Conservation (phyloP, 768 basidiomycete species). For the Cystobasidium tubakii region DNA sequence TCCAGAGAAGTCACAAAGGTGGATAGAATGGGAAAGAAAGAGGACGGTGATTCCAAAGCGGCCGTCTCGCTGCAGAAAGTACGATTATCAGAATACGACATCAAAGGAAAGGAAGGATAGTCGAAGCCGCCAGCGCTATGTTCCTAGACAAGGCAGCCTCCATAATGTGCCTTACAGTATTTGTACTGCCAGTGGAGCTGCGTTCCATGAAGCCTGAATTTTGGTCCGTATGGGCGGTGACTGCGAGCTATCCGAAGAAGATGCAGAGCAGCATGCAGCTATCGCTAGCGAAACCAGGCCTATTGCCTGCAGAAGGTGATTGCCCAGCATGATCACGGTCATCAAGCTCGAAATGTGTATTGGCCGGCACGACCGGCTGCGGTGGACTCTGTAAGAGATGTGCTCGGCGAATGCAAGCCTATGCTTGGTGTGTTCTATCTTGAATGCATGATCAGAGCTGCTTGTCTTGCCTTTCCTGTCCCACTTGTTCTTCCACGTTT, state of each 20-base stretch:
- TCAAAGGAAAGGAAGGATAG: neutral
- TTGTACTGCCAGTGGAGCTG: slow-evolving; percentile 28
- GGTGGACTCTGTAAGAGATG: neutral
- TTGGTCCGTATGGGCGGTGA: slow-evolving; percentile 6
- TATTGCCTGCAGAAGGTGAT: neutral
- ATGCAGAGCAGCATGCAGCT: neutral
- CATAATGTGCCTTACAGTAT: slow-evolving; percentile 31
- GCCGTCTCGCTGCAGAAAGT: slow-evolving; percentile 72
- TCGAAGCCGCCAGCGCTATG: neutral
- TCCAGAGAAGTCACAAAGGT: slow-evolving; percentile 55
- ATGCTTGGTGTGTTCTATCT: neutral
- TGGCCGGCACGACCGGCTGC: neutral
- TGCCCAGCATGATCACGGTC: neutral
- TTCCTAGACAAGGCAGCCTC: neutral
- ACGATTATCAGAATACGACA: neutral
- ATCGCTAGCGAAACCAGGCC: neutral
- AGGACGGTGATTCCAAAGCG: slow-evolving; percentile 62
- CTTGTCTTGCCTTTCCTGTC: neutral
- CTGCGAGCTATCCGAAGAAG: neutral
- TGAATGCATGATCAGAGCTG: neutral
- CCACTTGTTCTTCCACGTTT: neutral
- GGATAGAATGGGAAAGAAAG: slow-evolving; percentile 72
- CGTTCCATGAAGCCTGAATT: slow-evolving; percentile 33
- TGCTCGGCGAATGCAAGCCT: neutral
- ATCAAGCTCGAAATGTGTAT: neutral